Conservation (phyloP, 176 grass and related monocot genomes). For the Lolium multiflorum region DNA sequence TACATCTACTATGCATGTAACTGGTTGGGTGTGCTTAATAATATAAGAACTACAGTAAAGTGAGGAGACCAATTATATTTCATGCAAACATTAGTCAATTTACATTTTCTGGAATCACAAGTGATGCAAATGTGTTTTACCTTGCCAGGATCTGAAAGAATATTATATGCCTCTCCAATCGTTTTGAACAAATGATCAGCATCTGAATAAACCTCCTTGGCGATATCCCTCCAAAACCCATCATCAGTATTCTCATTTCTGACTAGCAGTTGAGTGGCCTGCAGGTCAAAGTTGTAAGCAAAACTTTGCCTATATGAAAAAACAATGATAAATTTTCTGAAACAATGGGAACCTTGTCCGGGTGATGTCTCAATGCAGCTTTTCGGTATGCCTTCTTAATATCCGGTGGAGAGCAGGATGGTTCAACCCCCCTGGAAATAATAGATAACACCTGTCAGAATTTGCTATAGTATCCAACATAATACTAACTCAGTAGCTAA, state of each 20-base stretch:
- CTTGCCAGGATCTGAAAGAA: constrained; percentile 90
- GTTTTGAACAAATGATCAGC: constrained; percentile 93
- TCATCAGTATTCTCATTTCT: constrained; percentile 87
- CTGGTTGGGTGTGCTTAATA: neutral
- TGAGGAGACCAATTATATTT: neutral
- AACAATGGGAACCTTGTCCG: constrained; percentile 71
- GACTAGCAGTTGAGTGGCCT: constrained; percentile 81
- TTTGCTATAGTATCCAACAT: neutral
- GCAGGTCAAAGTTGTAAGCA: constrained; percentile 36
- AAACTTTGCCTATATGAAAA: constrained; percentile 29
- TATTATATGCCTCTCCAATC: constrained; percentile 92
- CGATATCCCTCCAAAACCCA: constrained; percentile 79
- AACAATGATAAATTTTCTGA: constrained; percentile 26
- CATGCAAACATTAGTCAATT: constrained; percentile 34
- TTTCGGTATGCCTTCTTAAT: constrained; percentile 97
- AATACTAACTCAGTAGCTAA: constrained; percentile 9
- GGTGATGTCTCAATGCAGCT: constrained; percentile 93
- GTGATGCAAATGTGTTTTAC: constrained; percentile 46
- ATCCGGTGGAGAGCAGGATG: constrained; percentile 70
- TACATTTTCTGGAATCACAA: neutral
- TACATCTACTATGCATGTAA: neutral
- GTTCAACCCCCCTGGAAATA: constrained; percentile 77
- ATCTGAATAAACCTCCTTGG: constrained; percentile 82
- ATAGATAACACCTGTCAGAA: constrained; percentile 22
- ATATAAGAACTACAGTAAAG: neutral